Conservation (phyloP, 352 stramenopile genomes). For the Albugo laibachii region DNA sequence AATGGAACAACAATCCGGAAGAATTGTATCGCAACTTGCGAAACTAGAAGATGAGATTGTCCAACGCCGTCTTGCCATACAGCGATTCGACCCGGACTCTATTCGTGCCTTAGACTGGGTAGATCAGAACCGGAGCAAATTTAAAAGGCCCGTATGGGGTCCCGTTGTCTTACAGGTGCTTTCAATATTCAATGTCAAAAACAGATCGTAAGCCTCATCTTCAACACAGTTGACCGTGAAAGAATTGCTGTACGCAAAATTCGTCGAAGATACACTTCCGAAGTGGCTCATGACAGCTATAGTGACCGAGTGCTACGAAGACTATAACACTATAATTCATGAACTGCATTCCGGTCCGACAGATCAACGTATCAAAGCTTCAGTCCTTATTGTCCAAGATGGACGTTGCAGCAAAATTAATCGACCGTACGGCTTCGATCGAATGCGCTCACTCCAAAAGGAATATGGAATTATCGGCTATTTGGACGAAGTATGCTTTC, state of each 20-base stretch:
- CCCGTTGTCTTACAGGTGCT: constrained; percentile 53
- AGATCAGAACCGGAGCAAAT: constrained; percentile 33
- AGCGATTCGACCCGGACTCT: constrained; percentile 38
- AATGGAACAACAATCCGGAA: too few species aligned
- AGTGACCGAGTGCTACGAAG: constrained; percentile 56
- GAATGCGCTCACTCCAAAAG: constrained; percentile 25
- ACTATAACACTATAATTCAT: constrained; percentile 59
- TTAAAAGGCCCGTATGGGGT: constrained; percentile 65
- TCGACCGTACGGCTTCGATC: constrained; percentile 32
- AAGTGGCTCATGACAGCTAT: constrained; percentile 59
- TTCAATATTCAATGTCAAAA: not conserved
- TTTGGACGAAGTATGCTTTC: constrained; percentile 37
- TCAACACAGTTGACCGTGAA: constrained; percentile 49
- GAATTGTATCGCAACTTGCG: not conserved
- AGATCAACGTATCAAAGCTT: constrained; percentile 30
- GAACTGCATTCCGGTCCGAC: constrained; percentile 31
- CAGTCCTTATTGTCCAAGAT: constrained; percentile 46
- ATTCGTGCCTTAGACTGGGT: constrained; percentile 64
- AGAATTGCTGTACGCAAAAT: constrained; percentile 59
- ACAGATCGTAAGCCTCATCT: not conserved
- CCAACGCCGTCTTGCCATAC: constrained; percentile 34
- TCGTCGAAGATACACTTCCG: constrained; percentile 63
- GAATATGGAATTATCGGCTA: constrained; percentile 56
- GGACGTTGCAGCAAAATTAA: constrained; percentile 22
- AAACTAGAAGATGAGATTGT: constrained; percentile 27